A percentile compares a stretch with the other conserved stretches of the same genome.
These are phyloP conservation scores for Hydnomerulius pinastri DNA, from an alignment of 768 basidiomycete genomes.

Conservation along the genomic window DNA sequence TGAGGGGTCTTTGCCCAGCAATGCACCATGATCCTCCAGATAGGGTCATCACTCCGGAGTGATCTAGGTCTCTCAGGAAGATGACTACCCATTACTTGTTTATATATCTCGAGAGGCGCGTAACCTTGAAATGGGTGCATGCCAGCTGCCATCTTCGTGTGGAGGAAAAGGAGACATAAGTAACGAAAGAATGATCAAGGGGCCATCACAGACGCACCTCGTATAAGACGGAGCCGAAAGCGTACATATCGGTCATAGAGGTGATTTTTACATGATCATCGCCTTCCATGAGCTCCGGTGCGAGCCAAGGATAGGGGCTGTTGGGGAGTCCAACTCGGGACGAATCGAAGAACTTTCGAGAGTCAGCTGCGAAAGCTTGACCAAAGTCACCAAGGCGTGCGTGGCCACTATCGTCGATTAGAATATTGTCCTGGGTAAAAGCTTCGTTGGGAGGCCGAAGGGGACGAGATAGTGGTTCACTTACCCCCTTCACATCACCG, in stretches of 20 bases:
- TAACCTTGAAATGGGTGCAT: conserved; percentile 10
- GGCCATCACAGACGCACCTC: conserved; percentile 20
- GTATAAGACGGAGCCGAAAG: conserved; percentile 33
- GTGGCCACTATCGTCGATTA: conserved; percentile 14
- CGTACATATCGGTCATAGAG: conserved; percentile 23
- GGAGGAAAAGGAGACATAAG: not conserved
- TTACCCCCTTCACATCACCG: conserved; percentile 42
- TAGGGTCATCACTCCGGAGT: conserved; percentile 1
- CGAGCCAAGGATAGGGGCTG: conserved; percentile 24
- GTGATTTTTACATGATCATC: conserved; percentile 9
- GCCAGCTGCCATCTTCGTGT: conserved; percentile 20
- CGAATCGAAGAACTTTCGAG: conserved; percentile 25
- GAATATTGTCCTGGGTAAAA: conserved; percentile 23
- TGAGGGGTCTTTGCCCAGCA: conserved; percentile 14
- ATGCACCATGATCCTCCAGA: conserved; percentile 12
- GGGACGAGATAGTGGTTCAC: conserved; percentile 2
- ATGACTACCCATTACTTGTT: not conserved
- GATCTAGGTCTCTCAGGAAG: conserved; percentile 10
- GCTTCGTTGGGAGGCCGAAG: not conserved
- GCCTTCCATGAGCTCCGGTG: conserved; percentile 22
- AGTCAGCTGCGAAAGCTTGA: conserved; percentile 26
- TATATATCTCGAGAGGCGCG: not conserved
- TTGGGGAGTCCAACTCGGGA: conserved; percentile 15
- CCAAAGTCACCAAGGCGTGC: conserved; percentile 31
- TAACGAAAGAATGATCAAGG: not conserved